Base-by-base conservation (phyloP, 2,329 filamentous ascomycete genomes). In the Stenocarpella maydis region DNA sequence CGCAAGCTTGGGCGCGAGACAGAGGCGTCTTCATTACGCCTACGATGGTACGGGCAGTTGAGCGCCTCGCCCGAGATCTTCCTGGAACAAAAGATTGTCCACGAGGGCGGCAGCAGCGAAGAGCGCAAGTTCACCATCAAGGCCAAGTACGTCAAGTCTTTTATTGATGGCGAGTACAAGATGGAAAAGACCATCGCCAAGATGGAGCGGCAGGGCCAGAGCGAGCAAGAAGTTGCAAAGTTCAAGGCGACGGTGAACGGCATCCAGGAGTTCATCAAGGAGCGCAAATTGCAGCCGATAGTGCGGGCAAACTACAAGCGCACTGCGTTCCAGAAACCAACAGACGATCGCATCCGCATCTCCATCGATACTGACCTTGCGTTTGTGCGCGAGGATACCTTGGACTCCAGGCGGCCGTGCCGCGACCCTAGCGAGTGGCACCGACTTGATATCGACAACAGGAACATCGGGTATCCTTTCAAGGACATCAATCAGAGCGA, bases 281-380 rank as follows among this genome's bases (percentile, higher is more conserved):
- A 92, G 58, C 89, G 93, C 76, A 87, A 92, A 67, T 84, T 99
- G 19, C 89, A 95, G 77, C 96, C 96, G 6, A 87, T 97, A 39
- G 80, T 99, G 65, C 90, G 96, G 63, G 96, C 96, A 72, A 97
- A 97, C 81, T 98, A 98, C 79, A 92, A 91, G 47, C 92, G 96
- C 72, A 97, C 94, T 1, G 96, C 96, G 1, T 99, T 98, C 83
- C 96, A 99, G 80, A 97, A 97, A 74, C 96, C 96, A 7, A 90
- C 93, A 17, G 95, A 99, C 78, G 90, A 97, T 79, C 91, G 93
- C 24, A 91, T 99, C 55, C 90, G 96, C 67, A 93, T 99, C 74
- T 95, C 94, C 7, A 92, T 99, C 70, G 96, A 99, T 78, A 98
- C 94, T 0, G 90, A 97, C 74, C 85, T 99, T 39, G 94, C 94